A percentile compares a stretch with the other conserved stretches of the same genome.
These are phyloP conservation scores for Ustilago sp. DNA, from an alignment of 1,284 basidiomycete species.

Conservation along the genomic window DNA sequence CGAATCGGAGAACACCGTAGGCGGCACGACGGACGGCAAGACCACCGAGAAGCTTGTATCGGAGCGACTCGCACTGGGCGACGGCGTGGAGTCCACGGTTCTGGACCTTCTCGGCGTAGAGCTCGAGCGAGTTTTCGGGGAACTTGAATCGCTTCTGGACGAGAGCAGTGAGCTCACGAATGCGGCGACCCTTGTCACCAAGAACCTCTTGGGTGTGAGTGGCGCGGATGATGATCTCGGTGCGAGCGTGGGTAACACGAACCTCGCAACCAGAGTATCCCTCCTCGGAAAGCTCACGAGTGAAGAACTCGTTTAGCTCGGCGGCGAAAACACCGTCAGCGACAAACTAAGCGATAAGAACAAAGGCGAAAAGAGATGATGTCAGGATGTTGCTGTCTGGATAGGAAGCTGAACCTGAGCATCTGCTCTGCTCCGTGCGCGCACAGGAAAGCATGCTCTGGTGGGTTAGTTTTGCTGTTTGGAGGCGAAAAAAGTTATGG, in stretches of 20 bases:
- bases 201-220: constrained; percentile 99
- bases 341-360: constrained; percentile 78
- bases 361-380: background rate
- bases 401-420: background rate
- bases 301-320: constrained; percentile 97
- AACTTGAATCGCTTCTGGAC: constrained; percentile 99
- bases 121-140: constrained; percentile 96
- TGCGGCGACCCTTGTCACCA: constrained; percentile 99
- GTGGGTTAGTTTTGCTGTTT: background rate
- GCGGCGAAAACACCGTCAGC: constrained; percentile 98
- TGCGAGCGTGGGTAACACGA: constrained; percentile 98
- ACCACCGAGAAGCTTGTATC: constrained; percentile 99
- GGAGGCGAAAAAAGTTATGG: background rate
- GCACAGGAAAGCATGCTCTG: constrained; percentile 4
- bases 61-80: constrained; percentile 97
- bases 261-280: constrained; percentile 99
- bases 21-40: constrained; percentile 99
- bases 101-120: constrained; percentile 99
- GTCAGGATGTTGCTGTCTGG: constrained; percentile 18
- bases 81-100: constrained; percentile 98
- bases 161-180: constrained; percentile 97
- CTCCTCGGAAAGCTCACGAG: constrained; percentile 98
- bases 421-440: constrained; percentile 16
- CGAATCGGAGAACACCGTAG: constrained; percentile 99
- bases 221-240: constrained; percentile 99